Conservation (phyloP, 495 filamentous ascomycete genomes). For the Tuber umbilicatum region DNA sequence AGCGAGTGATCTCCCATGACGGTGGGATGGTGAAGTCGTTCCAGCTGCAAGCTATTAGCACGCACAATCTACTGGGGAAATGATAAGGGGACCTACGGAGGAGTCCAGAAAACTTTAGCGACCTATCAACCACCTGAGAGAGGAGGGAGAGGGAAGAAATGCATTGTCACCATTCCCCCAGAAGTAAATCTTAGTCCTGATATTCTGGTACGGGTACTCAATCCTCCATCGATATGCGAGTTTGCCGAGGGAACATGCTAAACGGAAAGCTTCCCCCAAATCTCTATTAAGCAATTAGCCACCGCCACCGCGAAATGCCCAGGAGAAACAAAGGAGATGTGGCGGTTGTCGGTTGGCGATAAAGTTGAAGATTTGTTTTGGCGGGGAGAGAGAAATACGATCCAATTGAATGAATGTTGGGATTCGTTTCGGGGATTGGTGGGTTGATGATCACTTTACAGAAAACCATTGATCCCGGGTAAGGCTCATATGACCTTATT, state of each 20-base stretch:
- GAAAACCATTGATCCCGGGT: no score
- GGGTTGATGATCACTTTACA: neutral
- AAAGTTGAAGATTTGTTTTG: neutral
- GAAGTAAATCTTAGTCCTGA: constrained; percentile 79
- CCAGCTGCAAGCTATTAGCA: constrained; percentile 58
- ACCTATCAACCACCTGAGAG: neutral
- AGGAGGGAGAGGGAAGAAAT: constrained; percentile 37
- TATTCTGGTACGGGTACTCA: constrained; percentile 92
- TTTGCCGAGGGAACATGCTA: constrained; percentile 56
- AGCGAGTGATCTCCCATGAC: neutral
- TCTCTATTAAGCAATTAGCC: constrained; percentile 51
- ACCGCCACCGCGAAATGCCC: constrained; percentile 8
- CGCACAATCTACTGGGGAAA: constrained; percentile 9
- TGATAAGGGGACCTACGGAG: constrained; percentile 56
- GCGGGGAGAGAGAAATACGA: neutral
- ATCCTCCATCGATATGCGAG: constrained; percentile 5
- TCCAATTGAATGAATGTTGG: neutral
- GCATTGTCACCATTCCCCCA: constrained; percentile 95
- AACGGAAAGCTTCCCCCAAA: constrained; percentile 89
- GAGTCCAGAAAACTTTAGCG: constrained; percentile 49
- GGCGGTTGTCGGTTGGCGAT: neutral
- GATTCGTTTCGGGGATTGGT: neutral
- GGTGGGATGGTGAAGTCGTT: constrained; percentile 51
- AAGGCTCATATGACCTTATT: no score
- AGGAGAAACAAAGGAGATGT: neutral